These are phyloP conservation scores for Smallanthus sonchifolius DNA, from an alignment of 129 eudicot species.

Conservation along the genomic window DNA sequence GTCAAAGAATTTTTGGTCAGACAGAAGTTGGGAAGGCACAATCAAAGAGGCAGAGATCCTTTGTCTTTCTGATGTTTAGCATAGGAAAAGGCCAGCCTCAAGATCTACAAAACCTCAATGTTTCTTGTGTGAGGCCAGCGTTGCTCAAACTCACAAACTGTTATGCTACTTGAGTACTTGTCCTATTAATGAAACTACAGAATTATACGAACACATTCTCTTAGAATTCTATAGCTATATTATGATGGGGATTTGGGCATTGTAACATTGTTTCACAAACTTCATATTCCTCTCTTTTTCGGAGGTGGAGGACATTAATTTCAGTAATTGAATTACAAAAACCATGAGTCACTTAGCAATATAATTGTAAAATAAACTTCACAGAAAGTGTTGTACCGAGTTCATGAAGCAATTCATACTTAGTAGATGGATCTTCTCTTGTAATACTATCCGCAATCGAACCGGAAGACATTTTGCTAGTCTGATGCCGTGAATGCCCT, in stretches of 20 bases:
- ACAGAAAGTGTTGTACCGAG: slow-evolving; percentile 51
- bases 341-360: not conserved
- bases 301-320: not conserved
- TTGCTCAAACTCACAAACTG: slow-evolving; percentile 11
- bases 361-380: slow-evolving; percentile 7
- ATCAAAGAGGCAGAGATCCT: not conserved
- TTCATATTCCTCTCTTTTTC: not conserved
- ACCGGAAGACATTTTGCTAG: slow-evolving; percentile 70
- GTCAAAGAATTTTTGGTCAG: too few relatives aligned
- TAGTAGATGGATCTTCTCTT: slow-evolving; percentile 89
- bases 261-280: not conserved
- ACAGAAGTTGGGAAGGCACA: too few relatives aligned
- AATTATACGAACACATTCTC: not conserved
- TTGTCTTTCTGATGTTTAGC: not conserved
- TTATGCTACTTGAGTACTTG: slow-evolving; percentile 5
- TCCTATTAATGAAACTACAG: not conserved
- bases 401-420: slow-evolving; percentile 91
- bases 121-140: not conserved
- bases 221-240: not conserved
- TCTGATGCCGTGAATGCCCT: slow-evolving; percentile 45
- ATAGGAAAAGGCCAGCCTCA: not conserved
- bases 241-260: not conserved
- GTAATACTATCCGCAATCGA: slow-evolving; percentile 80
- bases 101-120: not conserved
- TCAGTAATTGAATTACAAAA: slow-evolving; percentile 2